Conservation (phyloP, 805 yeast genomes). For the Candida oleophila region DNA sequence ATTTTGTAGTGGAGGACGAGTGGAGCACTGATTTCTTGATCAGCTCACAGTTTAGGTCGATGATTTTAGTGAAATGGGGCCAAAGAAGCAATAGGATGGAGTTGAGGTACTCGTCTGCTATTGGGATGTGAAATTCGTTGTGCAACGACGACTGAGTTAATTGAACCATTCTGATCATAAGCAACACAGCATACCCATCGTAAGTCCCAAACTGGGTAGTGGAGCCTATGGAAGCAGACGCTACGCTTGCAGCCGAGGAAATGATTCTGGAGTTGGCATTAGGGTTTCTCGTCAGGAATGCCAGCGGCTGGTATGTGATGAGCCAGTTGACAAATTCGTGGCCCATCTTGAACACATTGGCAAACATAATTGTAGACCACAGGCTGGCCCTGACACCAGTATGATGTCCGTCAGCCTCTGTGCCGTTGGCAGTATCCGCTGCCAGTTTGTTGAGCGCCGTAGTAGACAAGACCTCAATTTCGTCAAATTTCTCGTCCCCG, state of each 20-base stretch:
- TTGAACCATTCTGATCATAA: conserved; percentile 72
- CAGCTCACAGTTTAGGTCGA: conserved; percentile 76
- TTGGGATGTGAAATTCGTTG: conserved; percentile 63
- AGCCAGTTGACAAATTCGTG: conserved; percentile 47
- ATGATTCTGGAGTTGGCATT: not conserved
- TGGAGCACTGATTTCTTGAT: conserved; percentile 52
- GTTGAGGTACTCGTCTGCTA: conserved; percentile 67
- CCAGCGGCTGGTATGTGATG: conserved; percentile 37
- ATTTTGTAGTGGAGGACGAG: conserved; percentile 18
- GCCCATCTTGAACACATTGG: conserved; percentile 38
- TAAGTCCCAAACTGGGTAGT: conserved; percentile 32
- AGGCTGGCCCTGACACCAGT: conserved; percentile 7
- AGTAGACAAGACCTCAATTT: conserved; percentile 11
- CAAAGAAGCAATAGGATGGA: conserved; percentile 67
- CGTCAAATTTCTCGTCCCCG: conserved; percentile 35
- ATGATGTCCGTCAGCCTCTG: not conserved
- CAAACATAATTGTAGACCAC: conserved; percentile 40
- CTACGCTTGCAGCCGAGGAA: conserved; percentile 1
- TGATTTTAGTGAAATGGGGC: conserved; percentile 79
- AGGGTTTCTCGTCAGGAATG: conserved; percentile 3
- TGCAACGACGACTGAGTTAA: conserved; percentile 64
- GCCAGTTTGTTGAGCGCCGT: not conserved
- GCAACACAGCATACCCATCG: conserved; percentile 77
- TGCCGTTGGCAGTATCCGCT: not conserved
- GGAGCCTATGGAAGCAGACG: not conserved